Evolutionary conservation across 2,329 filamentous ascomycete genomes (phyloP).

Genomic region (Emydomyces testavorans): DNA sequence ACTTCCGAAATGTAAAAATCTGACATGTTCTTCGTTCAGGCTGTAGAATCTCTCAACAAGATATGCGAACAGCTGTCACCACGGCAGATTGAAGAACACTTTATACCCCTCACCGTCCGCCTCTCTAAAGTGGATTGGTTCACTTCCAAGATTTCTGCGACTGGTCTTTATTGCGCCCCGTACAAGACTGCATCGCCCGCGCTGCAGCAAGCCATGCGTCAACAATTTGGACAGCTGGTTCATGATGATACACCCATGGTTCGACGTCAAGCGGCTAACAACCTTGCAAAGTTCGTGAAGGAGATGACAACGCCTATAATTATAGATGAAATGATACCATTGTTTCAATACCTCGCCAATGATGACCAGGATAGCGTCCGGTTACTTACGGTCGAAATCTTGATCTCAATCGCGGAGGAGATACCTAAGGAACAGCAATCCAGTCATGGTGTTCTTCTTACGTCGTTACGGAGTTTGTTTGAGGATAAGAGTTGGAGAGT

Average conservation of each 20-base stretch:
- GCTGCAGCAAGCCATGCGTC: conserved; percentile 82
- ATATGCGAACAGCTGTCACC: conserved; percentile 87
- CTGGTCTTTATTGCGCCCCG: conserved; percentile 83
- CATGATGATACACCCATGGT: conserved; percentile 99
- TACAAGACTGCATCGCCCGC: conserved; percentile 81
- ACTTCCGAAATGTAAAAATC: neutral
- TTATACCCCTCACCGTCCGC: conserved; percentile 88
- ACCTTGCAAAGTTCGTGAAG: conserved; percentile 94
- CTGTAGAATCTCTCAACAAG: conserved; percentile 98
- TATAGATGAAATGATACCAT: conserved; percentile 96
- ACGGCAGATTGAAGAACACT: conserved; percentile 91
- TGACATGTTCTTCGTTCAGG: conserved; percentile 42
- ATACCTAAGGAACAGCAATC: conserved; percentile 97
- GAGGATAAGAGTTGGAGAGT: conserved; percentile 99
- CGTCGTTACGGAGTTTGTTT: conserved; percentile 81
- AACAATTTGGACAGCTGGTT: conserved; percentile 84
- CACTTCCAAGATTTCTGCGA: conserved; percentile 96
- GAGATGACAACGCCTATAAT: conserved; percentile 86
- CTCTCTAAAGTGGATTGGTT: conserved; percentile 99
- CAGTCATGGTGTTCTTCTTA: conserved; percentile 85
- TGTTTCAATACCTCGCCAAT: conserved; percentile 91
- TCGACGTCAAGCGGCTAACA: conserved; percentile 87
- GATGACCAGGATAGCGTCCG: conserved; percentile 98
- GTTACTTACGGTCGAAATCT: conserved; percentile 85
- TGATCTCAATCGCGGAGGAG: conserved; percentile 92